Conservation (phyloP, 495 filamentous ascomycete species). For the Neurospora sp. region DNA sequence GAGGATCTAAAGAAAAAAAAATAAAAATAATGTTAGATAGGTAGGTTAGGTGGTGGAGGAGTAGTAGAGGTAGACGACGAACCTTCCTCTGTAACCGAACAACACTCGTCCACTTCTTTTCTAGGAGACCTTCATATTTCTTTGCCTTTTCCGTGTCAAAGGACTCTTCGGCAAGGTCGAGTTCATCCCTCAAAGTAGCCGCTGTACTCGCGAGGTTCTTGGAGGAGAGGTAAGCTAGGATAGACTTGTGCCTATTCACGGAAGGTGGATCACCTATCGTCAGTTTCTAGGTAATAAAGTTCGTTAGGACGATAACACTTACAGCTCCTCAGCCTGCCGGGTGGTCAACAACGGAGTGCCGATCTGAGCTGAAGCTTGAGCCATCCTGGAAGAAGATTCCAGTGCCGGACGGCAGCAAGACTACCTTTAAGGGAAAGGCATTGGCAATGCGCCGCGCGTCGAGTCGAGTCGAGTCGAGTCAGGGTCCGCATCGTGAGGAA, state of each 20-base stretch:
- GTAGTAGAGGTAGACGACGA: conserved; percentile 6
- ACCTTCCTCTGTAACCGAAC: conserved; percentile 83
- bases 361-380: background rate
- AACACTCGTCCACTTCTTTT: conserved; percentile 90
- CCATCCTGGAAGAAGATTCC: background rate
- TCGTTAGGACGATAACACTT: conserved; percentile 21
- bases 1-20: conserved; percentile 53
- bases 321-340: conserved; percentile 80
- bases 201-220: conserved; percentile 53
- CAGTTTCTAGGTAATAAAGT: too few relatives aligned
- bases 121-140: conserved; percentile 76
- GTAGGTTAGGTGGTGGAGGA: background rate
- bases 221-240: conserved; percentile 71
- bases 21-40: background rate
- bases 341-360: conserved; percentile 38
- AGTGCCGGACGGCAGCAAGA: background rate
- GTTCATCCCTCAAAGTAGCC: conserved; percentile 51
- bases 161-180: conserved; percentile 46
- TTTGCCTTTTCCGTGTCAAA: conserved; percentile 66
- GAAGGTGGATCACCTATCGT: background rate
- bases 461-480: background rate
- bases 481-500: background rate
- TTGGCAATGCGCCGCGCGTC: background rate
- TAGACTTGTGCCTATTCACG: conserved; percentile 64
- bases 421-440: background rate